Evolutionary conservation across 106 monocot species (phyloP), one percentile per base, ranked within the genome.

Genomic region (Dendrobium huoshanense): DNA sequence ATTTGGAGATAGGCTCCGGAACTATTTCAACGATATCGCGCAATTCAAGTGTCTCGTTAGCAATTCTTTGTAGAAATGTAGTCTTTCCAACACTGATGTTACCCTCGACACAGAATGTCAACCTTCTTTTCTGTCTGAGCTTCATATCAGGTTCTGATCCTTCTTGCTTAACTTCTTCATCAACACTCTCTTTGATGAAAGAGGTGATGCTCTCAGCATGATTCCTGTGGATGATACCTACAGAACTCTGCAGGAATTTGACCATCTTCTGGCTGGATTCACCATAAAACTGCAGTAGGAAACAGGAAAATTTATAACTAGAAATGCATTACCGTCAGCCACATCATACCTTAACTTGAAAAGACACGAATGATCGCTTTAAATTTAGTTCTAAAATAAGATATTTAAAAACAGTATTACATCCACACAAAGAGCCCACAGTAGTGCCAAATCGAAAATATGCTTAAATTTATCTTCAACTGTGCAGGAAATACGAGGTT

Each of bases 71-170:
- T 24, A 97, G 79, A 73, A 97, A 97, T 8, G 96, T 97, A 25
- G 92, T 88, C 89, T 97, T 97, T 33, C 96, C 96, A 48, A 97
- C 96, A 81, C 96, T 97, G 49, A 97, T 97, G 74, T 97, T 97
- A 33, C 96, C 96, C 77, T 97, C 96, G 16, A 97, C 94, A 79
- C 96, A 97, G 80, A 97, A 97, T 37, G 96, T 97, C 4, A 97
- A 90, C 78, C 96, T 88, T 75, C 90, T 96, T 88, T 91, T 90
- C 84, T 84, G 88, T 5, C 70, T 33, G 81, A 81, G 80, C 73
- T 81, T 96, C 29, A 64, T 11, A 40, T 85, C 85, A 47, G 84
- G 75, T 18, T 64, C 43, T 9, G 75, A 20, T 27, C 31, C 73
- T 41, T 85, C 89, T 75, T 91, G 83, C 85, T 91, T 82, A 31